Evolutionary conservation across 805 yeast species (phyloP).

Genomic region (Wickerhamiella azymoides): DNA sequence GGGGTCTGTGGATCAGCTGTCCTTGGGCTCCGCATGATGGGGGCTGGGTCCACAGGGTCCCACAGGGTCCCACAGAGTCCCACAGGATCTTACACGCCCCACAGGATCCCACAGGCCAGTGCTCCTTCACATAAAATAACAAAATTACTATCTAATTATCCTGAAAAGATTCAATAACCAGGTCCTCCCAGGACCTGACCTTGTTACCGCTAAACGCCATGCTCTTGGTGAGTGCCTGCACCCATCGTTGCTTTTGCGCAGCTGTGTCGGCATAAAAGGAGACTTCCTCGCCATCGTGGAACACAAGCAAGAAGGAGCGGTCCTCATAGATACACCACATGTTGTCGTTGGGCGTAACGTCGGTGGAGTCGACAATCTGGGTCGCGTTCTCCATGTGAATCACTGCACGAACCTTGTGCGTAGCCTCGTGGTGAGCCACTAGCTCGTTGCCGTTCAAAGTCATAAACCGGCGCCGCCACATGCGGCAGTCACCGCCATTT

Average conservation of each 20-base stretch:
- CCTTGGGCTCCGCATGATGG: too few relatives aligned
- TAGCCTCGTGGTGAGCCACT: constrained; percentile 61
- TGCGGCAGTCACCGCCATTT: constrained; percentile 85
- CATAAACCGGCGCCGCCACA: constrained; percentile 66
- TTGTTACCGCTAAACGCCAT: constrained; percentile 24
- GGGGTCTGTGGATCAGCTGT: too few relatives aligned
- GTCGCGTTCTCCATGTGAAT: constrained; percentile 61
- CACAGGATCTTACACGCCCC: too few relatives aligned
- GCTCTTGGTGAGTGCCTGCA: constrained; percentile 40
- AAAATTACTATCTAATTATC: not conserved
- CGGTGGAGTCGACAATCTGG: constrained; percentile 32
- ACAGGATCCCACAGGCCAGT: too few relatives aligned
- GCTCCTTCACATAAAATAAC: too few relatives aligned
- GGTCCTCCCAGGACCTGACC: constrained; percentile 19
- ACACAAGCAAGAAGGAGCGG: constrained; percentile 61
- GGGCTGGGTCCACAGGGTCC: too few relatives aligned
- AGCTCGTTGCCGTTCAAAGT: constrained; percentile 54
- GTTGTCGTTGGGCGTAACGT: constrained; percentile 22
- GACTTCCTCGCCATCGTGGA: constrained; percentile 68
- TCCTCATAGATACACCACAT: constrained; percentile 60
- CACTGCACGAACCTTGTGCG: constrained; percentile 56
- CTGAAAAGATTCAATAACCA: constrained; percentile 14
- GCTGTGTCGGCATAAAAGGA: constrained; percentile 73
- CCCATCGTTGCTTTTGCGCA: constrained; percentile 53
- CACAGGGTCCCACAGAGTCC: too few relatives aligned